These are phyloP conservation scores for Fusarium sarcochroum DNA, from an alignment of 2,329 filamentous ascomycete genomes.

Conservation along the genomic window DNA sequence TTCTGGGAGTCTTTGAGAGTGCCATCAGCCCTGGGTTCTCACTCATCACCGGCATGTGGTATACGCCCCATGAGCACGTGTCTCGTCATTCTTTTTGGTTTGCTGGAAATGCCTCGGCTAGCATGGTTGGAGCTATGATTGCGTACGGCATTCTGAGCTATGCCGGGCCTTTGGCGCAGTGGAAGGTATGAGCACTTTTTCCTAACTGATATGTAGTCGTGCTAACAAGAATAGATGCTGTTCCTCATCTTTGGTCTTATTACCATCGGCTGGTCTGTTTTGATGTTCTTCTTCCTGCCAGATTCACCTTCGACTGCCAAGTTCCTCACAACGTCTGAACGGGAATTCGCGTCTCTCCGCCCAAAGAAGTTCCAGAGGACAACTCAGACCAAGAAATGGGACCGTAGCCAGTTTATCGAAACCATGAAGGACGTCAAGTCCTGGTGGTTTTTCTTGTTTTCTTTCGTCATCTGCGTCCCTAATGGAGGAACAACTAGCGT, in stretches of 20 bases:
- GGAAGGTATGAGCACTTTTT: neutral
- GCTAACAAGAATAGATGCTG: constrained; percentile 2
- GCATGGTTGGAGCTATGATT: constrained; percentile 21
- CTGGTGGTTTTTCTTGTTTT: constrained; percentile 28
- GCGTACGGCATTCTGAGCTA: constrained; percentile 9
- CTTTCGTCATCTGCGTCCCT: constrained; percentile 22
- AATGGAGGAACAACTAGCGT: constrained; percentile 7
- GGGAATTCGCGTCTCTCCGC: constrained; percentile 12
- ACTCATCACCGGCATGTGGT: constrained; percentile 23
- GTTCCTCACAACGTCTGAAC: constrained; percentile 8
- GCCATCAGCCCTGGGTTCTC: constrained; percentile 18
- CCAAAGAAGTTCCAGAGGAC: constrained; percentile 23
- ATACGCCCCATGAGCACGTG: constrained; percentile 13
- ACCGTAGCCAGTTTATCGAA: constrained; percentile 2
- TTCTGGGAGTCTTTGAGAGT: constrained; percentile 19
- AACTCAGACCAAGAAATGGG: constrained; percentile 24
- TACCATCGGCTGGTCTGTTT: constrained; percentile 11
- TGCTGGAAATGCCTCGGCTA: constrained; percentile 18
- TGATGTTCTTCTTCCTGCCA: constrained; percentile 13
- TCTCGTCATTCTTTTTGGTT: constrained; percentile 25
- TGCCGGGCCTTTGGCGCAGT: constrained; percentile 3
- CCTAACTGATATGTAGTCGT: accelerated
- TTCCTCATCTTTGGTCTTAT: constrained; percentile 19
- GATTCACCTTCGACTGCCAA: constrained; percentile 2
- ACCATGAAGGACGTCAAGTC: constrained; percentile 18